Conservation (phyloP, 345 rosid genomes). For the Eucalyptus shirleyi region DNA sequence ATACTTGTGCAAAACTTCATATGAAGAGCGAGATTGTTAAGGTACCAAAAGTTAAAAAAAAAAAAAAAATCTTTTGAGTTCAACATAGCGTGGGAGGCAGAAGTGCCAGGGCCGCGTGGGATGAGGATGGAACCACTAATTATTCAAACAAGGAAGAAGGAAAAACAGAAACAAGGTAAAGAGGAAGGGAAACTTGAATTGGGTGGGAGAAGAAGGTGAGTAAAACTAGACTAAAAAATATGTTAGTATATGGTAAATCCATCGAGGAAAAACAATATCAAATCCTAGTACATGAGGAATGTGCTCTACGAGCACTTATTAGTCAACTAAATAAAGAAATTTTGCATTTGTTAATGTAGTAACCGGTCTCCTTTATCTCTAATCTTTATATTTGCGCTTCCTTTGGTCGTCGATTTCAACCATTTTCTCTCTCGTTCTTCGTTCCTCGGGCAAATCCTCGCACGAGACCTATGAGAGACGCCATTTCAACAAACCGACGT, state of each 20-base stretch:
- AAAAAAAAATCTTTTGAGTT: background rate
- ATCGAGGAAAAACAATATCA: background rate
- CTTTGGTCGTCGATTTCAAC: background rate
- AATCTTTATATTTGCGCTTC: background rate
- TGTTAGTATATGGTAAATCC: background rate
- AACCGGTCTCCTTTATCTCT: background rate
- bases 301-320: background rate
- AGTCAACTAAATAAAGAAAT: background rate
- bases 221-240: background rate
- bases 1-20: background rate
- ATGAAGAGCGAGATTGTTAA: background rate
- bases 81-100: background rate
- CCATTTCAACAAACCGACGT: background rate
- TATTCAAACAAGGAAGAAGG: too few species aligned
- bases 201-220: background rate
- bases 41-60: background rate
- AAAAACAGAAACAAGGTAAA: too few species aligned
- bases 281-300: background rate
- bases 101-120: background rate
- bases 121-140: background rate
- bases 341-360: too few species aligned
- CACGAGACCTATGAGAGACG: background rate
- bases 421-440: background rate
- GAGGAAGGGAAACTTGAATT: background rate
- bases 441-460: background rate